Base-by-base conservation (phyloP, 805 yeast species). In the Zygotorulaspora sp. region DNA sequence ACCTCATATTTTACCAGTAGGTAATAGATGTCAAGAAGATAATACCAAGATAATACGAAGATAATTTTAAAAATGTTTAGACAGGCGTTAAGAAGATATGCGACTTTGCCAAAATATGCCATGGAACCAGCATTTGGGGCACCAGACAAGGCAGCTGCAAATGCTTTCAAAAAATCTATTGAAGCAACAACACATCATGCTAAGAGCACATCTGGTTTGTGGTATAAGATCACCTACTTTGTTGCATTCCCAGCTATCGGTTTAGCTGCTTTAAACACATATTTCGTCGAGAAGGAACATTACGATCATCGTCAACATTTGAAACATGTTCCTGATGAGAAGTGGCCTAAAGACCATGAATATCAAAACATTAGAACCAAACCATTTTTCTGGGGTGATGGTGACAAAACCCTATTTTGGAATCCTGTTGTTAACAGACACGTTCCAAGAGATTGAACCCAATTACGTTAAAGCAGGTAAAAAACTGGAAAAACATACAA, bases 381-480 rank as follows among this genome's bases (percentile, higher is more conserved):
- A 66, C 80, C 83, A 63, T 90, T 77, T 77, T 90, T 88, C 82
- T 92, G 97, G 97, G 98, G 98, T 62, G 90, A 92, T 63, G 97
- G 98, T 64, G 96, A 89, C 75, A 80, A 85, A 77, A 87, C 97
- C 47, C 71, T 83, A 62, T 92, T 92, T 83, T 92, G 98, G 98
- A 87, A 87, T 74, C 74, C 85, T 36, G 83, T 78, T 57, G 76
- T 84, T 62, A 90, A 90, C 84, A 86, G 95, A 77, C 85, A 85
- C 73, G 68, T 83, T 58, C 71, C 65, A 52, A 57, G 57, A 28
- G 61, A 58, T 38, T 47, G 23, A 21, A 21, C 9, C 9, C 10
- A 10, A 10, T 10, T 10, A 7, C 23, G 10, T 21, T 21, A 8
- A 21, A 21, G 23, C 23, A n/a, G n/a, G n/a, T 21, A 8, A 21